phyloP scores from a whole-genome alignment of 345 rosid genomes.

The Salix viminalis region DNA sequence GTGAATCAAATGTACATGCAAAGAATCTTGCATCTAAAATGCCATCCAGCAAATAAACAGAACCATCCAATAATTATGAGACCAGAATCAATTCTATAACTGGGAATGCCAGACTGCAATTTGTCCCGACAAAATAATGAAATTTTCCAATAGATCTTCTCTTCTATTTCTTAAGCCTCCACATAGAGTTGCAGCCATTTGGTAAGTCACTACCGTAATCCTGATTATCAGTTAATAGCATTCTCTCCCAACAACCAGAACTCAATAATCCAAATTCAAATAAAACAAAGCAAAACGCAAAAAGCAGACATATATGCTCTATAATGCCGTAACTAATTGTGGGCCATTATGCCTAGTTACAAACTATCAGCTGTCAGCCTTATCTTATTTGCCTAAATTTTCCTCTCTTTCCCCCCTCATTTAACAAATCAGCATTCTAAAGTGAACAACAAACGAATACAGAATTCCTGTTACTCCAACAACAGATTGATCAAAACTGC shows the following conservation, averaged over 20 bases:
- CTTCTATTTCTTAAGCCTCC: background rate
- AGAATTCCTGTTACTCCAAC: background rate
- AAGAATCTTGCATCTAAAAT: background rate
- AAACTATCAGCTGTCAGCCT: background rate
- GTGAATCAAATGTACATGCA: background rate
- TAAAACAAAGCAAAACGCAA: background rate
- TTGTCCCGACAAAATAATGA: background rate
- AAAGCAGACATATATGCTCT: background rate
- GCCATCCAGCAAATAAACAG: background rate
- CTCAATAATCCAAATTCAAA: background rate
- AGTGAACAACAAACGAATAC: background rate
- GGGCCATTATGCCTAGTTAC: conserved; percentile 9
- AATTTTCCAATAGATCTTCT: background rate
- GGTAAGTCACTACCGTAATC: background rate
- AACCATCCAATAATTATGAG: background rate
- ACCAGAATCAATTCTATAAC: background rate
- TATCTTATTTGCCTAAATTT: background rate
- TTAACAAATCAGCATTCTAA: background rate
- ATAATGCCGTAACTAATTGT: background rate
- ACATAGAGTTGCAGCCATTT: background rate
- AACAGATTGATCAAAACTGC: background rate
- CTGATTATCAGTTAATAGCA: background rate
- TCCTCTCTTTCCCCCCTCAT: background rate
- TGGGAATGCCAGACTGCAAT: background rate
- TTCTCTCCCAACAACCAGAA: background rate